These are phyloP conservation scores for Kodamaea alishanica DNA, from an alignment of 1,139 yeast genomes.

Conservation along the genomic window DNA sequence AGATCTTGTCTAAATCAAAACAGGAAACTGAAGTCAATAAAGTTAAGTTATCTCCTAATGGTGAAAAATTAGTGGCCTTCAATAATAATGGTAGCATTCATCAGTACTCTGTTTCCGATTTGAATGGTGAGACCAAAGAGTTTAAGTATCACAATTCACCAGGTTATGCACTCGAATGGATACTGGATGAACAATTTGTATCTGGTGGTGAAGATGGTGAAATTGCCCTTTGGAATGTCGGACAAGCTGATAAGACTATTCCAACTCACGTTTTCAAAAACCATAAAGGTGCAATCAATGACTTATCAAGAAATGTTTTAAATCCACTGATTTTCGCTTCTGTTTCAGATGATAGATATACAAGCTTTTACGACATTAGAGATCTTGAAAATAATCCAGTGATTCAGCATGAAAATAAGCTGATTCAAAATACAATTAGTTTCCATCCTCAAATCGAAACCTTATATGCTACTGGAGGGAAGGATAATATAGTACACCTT, in stretches of 20 bases:
- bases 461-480: slow-evolving; percentile 52
- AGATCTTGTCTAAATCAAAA: slow-evolving; percentile 42
- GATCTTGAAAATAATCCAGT: slow-evolving; percentile 30
- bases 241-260: slow-evolving; percentile 27
- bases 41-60: slow-evolving; percentile 35
- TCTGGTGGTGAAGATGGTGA: slow-evolving; percentile 67
- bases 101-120: slow-evolving; percentile 20
- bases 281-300: slow-evolving; percentile 54
- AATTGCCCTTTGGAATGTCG: slow-evolving; percentile 67
- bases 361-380: slow-evolving; percentile 68
- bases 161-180: slow-evolving; percentile 74
- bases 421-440: slow-evolving; percentile 47
- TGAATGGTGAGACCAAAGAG: slow-evolving; percentile 19
- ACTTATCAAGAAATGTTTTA: slow-evolving; percentile 50
- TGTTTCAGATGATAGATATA: slow-evolving; percentile 66
- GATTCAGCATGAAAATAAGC: slow-evolving; percentile 41
- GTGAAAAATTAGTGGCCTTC: slow-evolving; percentile 44
- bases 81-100: slow-evolving; percentile 50
- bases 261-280: slow-evolving; percentile 45
- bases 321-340: slow-evolving; percentile 57
- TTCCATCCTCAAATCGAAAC: slow-evolving; percentile 46
- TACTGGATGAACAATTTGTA: slow-evolving; percentile 42
- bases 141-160: slow-evolving; percentile 61
- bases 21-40: slow-evolving; percentile 56
- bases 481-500: slow-evolving; percentile 47